These are phyloP conservation scores for Metschnikowia kofuensis DNA, from an alignment of 805 yeast species.

Conservation along the genomic window DNA sequence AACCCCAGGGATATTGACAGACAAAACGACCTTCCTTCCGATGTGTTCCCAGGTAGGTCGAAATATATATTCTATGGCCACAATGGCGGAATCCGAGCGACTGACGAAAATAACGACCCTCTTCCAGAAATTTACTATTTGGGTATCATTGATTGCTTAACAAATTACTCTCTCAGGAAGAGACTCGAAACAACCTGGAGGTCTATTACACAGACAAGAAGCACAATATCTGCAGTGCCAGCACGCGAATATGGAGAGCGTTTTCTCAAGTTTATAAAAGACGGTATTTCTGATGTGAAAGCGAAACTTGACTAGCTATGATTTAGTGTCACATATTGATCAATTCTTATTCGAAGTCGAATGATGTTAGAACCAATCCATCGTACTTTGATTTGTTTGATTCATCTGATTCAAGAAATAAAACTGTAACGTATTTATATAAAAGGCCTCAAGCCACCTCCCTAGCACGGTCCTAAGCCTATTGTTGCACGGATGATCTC, in stretches of 20 bases:
- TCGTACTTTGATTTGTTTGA: too few species aligned
- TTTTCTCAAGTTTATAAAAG: slow-evolving; percentile 65
- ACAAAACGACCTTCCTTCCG: slow-evolving; percentile 39
- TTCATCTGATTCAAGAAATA: too few species aligned
- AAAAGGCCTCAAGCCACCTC: too few species aligned
- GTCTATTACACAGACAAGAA: slow-evolving; percentile 63
- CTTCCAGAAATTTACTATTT: slow-evolving; percentile 73
- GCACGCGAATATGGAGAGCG: slow-evolving; percentile 88
- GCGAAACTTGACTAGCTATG: slow-evolving; percentile 4
- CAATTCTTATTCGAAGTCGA: too few species aligned
- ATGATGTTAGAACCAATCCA: too few species aligned
- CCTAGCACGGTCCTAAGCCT: too few species aligned
- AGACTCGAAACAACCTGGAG: slow-evolving; percentile 84
- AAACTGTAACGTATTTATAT: too few species aligned
- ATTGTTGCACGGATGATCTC: too few species aligned
- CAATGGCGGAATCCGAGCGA: slow-evolving; percentile 82
- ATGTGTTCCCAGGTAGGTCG: slow-evolving; percentile 47
- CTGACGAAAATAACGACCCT: slow-evolving; percentile 61
- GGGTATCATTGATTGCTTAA: slow-evolving; percentile 92
- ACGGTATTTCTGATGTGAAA: slow-evolving; percentile 21
- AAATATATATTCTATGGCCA: slow-evolving; percentile 65
- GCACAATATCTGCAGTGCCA: slow-evolving; percentile 83
- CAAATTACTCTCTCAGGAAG: slow-evolving; percentile 72
- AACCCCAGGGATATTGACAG: slow-evolving; percentile 45
- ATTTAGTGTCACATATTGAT: too few species aligned